Base-by-base conservation (phyloP, 768 basidiomycete genomes). In the Nidularia pulvinata region DNA sequence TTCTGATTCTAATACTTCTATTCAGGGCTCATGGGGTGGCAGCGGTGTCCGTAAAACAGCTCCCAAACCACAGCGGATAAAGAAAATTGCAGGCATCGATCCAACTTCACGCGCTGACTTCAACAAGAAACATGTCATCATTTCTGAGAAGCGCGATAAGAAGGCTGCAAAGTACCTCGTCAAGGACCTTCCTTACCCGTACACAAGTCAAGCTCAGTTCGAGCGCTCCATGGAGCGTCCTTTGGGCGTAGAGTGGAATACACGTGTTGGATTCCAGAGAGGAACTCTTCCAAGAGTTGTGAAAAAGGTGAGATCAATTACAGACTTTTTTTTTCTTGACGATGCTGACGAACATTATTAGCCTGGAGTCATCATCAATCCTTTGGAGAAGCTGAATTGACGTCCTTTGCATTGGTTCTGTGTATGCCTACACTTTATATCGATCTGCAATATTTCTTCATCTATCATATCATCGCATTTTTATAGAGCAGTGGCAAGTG, bases 61-160 rank as follows among this genome's bases (percentile, higher is more conserved):
- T 16, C 80, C 88, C 0, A 89, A 85, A 66, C 82, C 85, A 25
- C 79, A 88, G 54, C 80, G 89, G 51, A 81, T 95, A 67, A 93
- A 93, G 64, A 87, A 88, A 61, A 72, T 93, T 30, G 82, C 91
- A 0, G 95, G 96, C 13, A 76, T 98, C 58, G 85, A 88, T 57
- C 89, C 92, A 0, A 75, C 77, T 14, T 73, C 85, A 48, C 91
- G 97, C 44, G 87, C 89, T 11, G 97, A 99, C 69, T 88, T 86
- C 62, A 78, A 79, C 56, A 93, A 93, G 64, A 80, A 86, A 9
- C 88, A 97, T 65, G 83, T 98, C 64, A 97, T 99, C 74, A 91
- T 99, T 62, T 94, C 93, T 1, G 96, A 99, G 71, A 93, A 89
- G 70, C 86, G 87, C 54, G 96, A 98, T 74, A 93, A 93, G 74